A percentile compares a stretch with the other conserved stretches of the same genome.
Evolutionary conservation across 768 basidiomycete genomes (phyloP).

Genomic region (Panaeolus cyanescens): DNA sequence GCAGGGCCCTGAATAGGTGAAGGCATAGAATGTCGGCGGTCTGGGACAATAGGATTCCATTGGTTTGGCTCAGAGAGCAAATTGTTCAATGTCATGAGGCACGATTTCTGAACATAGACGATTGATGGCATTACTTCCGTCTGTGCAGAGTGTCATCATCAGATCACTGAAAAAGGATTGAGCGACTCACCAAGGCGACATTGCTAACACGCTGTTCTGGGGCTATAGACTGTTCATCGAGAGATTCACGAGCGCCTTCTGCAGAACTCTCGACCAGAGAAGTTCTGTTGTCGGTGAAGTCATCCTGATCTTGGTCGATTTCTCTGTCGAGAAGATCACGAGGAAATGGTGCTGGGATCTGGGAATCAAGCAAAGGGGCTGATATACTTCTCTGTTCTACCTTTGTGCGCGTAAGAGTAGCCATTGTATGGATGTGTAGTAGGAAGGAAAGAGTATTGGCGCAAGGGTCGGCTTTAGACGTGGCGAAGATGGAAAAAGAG

Average conservation of each 20-base stretch:
- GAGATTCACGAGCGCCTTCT: slow-evolving; percentile 13
- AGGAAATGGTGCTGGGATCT: slow-evolving; percentile 44
- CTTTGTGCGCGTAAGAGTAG: slow-evolving; percentile 40
- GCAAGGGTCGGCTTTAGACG: neutral
- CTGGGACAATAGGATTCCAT: slow-evolving; percentile 59
- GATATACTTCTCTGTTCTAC: slow-evolving; percentile 21
- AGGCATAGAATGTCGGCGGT: slow-evolving; percentile 64
- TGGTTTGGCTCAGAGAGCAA: slow-evolving; percentile 54
- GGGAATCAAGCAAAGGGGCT: slow-evolving; percentile 25
- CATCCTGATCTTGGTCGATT: slow-evolving; percentile 8
- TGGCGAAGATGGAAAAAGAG: neutral
- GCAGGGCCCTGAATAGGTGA: slow-evolving; percentile 36
- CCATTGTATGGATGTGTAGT: slow-evolving; percentile 25
- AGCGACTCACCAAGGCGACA: slow-evolving; percentile 22
- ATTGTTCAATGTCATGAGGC: slow-evolving; percentile 72
- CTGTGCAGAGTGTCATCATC: slow-evolving; percentile 29
- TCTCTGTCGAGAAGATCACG: slow-evolving; percentile 30
- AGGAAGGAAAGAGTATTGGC: neutral
- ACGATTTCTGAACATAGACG: slow-evolving; percentile 69
- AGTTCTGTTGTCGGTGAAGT: slow-evolving; percentile 1
- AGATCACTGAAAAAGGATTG: slow-evolving; percentile 5
- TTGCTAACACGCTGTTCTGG: slow-evolving; percentile 7
- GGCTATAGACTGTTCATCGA: slow-evolving; percentile 8
- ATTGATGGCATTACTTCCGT: slow-evolving; percentile 74
- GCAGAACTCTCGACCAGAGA: slow-evolving; percentile 6